A percentile compares a stretch with the other conserved stretches of the same genome.
Evolutionary conservation across 352 stramenopile species (phyloP).

Genomic region (Phytopythium boreale): DNA sequence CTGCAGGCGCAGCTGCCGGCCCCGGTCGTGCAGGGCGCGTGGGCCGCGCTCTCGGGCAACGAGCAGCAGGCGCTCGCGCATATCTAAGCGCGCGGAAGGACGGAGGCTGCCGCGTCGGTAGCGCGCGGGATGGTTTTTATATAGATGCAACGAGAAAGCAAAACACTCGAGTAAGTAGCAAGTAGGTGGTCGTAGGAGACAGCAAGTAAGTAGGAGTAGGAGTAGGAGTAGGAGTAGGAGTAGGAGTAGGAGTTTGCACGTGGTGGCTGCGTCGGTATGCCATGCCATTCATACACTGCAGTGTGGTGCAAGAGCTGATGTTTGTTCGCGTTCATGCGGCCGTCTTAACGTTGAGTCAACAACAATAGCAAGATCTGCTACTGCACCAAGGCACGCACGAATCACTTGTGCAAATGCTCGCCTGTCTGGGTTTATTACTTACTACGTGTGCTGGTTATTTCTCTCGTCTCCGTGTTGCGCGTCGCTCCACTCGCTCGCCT

Average conservation of each 20-base stretch:
- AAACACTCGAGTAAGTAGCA: slow-evolving; percentile 3
- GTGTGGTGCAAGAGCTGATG: background rate
- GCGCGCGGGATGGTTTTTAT: background rate
- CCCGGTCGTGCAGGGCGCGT: slow-evolving; percentile 60
- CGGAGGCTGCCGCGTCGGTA: background rate
- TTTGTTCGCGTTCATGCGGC: background rate
- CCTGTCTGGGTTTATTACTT: slow-evolving; percentile 11
- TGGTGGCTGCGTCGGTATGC: background rate
- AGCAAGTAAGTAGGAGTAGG: slow-evolving; percentile 5
- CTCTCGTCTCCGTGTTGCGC: slow-evolving; percentile 7
- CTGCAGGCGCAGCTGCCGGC: slow-evolving; percentile 67
- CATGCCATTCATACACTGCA: background rate
- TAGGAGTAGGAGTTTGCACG: background rate
- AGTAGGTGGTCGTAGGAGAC: slow-evolving; percentile 1
- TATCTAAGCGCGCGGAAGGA: slow-evolving; percentile 28
- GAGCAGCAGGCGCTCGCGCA: slow-evolving; percentile 71
- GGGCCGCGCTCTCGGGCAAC: slow-evolving; percentile 61
- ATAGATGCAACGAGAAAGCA: background rate
- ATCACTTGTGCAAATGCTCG: background rate
- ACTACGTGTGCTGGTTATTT: slow-evolving; percentile 7
- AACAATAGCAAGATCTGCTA: background rate
- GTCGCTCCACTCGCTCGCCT: slow-evolving; percentile 6
- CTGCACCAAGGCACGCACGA: background rate
- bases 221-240: slow-evolving; percentile 5
- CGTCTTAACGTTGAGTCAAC: background rate